phyloP scores from a whole-genome alignment of 176 grass and related monocot species.

The Dendrocalamus sinicus region DNA sequence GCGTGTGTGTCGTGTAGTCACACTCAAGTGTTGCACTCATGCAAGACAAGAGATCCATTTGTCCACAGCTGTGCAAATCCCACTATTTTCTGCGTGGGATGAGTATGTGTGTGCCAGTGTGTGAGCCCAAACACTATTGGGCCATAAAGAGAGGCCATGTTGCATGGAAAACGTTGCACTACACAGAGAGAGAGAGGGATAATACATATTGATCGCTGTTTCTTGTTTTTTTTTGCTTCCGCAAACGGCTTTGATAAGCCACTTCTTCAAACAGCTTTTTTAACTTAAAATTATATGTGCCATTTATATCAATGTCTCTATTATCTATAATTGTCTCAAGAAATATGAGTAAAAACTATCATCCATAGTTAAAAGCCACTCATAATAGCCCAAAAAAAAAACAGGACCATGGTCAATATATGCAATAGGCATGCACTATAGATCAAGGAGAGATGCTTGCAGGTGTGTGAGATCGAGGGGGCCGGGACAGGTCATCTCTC shows the following conservation, averaged over 20 bases:
- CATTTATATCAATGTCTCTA: too few relatives aligned
- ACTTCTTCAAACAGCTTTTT: too few relatives aligned
- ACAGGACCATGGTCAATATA: neutral
- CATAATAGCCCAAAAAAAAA: too few relatives aligned
- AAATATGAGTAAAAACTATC: too few relatives aligned
- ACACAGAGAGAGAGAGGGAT: slow-evolving; percentile 35
- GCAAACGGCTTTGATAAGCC: too few relatives aligned
- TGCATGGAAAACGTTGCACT: slow-evolving; percentile 55
- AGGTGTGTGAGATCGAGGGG: neutral
- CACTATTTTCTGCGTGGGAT: slow-evolving; percentile 51
- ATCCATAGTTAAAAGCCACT: too few relatives aligned
- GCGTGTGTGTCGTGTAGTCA: slow-evolving; percentile 55
- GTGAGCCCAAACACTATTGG: slow-evolving; percentile 67
- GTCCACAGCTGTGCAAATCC: slow-evolving; percentile 64
- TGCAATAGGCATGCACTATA: slow-evolving; percentile 62
- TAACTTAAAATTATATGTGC: too few relatives aligned
- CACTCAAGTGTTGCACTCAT: slow-evolving; percentile 73
- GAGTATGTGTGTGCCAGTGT: slow-evolving; percentile 38
- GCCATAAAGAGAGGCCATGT: slow-evolving; percentile 68
- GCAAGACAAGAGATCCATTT: slow-evolving; percentile 89
- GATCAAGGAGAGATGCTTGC: slow-evolving; percentile 23
- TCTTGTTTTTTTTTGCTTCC: too few relatives aligned
- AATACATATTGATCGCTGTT: neutral
- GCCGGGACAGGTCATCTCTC: slow-evolving; percentile 36
- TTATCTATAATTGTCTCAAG: fast-evolving